Base-by-base conservation (phyloP, 2,329 filamentous ascomycete genomes). In the Fusarium acutatum region DNA sequence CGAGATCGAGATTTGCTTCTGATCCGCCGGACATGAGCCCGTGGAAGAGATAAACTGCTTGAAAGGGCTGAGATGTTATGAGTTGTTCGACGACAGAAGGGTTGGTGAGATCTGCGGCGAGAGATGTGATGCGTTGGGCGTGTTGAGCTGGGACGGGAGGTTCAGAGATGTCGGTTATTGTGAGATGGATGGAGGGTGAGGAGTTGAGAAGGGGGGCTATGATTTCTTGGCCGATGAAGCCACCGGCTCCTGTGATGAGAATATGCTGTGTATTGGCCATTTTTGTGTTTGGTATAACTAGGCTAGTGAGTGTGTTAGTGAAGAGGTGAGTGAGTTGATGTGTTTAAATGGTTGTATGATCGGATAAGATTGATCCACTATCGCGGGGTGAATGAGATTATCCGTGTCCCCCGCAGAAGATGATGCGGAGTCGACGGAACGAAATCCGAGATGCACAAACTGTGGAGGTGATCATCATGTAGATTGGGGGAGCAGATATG, bases 221-320 rank as follows among this genome's bases (percentile, higher is more conserved):
- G 30, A 92, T 85, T 49, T 88, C 84, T 79, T 91, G 90, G 77
- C 90, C 90, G 64, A 92, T 88, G 79, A 92, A 92, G 67, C 90
- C 90, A 49, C 88, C 88, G 13, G 86, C 90, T 10, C 90, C 90
- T 15, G 90, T 92, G 75, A 92, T 90, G 78, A 92, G 86, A 44
- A 92, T 85, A 34, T 78, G 73, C 6, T 72, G 64, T 15, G 49
- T 40, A 24, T 56, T 35, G 28, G 64, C 34, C 75, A 77, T 77
- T 62, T 32, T 72, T 40, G 15, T 15, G 41, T 18, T 35, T 13
- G 30, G n/a, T 15, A 20, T n/a, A 41, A 22, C 5, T 14, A 20
- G 8, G 6, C 5, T 56, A n/a, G n/a, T n/a, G 34, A 14, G 7
- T 54, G 24, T n/a, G 24, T 38, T 18, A n/a, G 50, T 14, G 50